Evolutionary conservation across 1,284 basidiomycete species (phyloP).

Genomic region (Naganishia cerealis): DNA sequence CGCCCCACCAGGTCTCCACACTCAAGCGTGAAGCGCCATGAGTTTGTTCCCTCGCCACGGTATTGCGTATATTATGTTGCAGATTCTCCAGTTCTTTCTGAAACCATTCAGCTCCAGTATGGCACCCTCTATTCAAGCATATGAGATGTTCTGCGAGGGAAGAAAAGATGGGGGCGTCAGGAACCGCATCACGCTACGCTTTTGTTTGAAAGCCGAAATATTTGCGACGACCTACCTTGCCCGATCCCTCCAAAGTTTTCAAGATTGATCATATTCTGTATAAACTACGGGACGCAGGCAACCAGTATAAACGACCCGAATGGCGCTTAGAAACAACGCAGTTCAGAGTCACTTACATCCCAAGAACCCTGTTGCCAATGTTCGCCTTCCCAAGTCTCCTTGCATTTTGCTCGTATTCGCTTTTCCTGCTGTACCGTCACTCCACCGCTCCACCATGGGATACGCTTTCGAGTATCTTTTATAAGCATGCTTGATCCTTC

Average conservation of each 20-base stretch:
- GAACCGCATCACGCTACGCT: not conserved
- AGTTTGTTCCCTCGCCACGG: not conserved
- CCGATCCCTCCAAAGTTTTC: conserved; percentile 49
- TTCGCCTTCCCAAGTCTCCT: conserved; percentile 23
- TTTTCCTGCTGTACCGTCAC: not conserved
- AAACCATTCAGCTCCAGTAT: conserved; percentile 48
- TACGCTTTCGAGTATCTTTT: conserved; percentile 17
- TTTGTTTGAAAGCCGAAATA: not conserved
- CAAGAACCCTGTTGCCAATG: conserved; percentile 31
- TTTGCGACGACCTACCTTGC: conserved; percentile 38
- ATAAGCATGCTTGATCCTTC: conserved; percentile 34
- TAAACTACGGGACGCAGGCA: conserved; percentile 3
- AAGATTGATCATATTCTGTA: conserved; percentile 33
- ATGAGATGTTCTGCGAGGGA: conserved; percentile 46
- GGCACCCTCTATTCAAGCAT: conserved; percentile 47
- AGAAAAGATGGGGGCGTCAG: not conserved
- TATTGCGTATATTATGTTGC: conserved; percentile 2
- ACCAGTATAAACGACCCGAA: not conserved
- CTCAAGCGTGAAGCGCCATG: not conserved
- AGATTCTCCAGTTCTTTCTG: conserved; percentile 38
- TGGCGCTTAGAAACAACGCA: not conserved
- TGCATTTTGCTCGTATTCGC: conserved; percentile 7
- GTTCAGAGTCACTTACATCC: conserved; percentile 31
- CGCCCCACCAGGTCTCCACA: conserved; percentile 24
- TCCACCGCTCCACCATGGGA: conserved; percentile 17